Evolutionary conservation across 768 basidiomycete genomes (phyloP).

Genomic region (Arthromyces matolae): DNA sequence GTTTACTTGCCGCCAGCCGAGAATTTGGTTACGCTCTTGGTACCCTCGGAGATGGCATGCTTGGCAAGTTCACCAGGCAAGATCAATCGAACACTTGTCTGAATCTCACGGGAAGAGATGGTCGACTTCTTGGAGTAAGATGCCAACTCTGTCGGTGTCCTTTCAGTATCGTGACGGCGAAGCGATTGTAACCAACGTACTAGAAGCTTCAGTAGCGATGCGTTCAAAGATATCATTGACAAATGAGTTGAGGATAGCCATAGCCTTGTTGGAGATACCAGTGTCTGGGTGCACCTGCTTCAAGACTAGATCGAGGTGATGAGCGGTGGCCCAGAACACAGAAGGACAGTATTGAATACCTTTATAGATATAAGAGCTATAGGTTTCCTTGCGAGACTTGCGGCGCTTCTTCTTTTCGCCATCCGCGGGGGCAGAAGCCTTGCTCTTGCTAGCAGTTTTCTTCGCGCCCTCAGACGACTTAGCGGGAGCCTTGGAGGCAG

Average conservation of each 20-base stretch:
- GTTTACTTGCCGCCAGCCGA: conserved; percentile 48
- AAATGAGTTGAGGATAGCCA: conserved; percentile 82
- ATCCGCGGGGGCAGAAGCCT: conserved; percentile 40
- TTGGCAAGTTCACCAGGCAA: conserved; percentile 84
- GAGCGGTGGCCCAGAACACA: neutral
- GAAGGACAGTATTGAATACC: conserved; percentile 34
- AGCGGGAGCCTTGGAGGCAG: conserved; percentile 51
- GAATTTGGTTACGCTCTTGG: conserved; percentile 36
- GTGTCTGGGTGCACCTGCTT: conserved; percentile 93
- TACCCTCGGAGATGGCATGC: conserved; percentile 84
- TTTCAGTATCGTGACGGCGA: neutral
- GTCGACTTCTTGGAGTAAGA: conserved; percentile 88
- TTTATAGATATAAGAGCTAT: conserved; percentile 85
- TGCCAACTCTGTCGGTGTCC: conserved; percentile 54
- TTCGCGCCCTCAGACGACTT: conserved; percentile 38
- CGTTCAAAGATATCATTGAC: conserved; percentile 85
- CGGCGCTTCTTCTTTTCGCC: conserved; percentile 79
- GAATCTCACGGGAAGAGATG: conserved; percentile 86
- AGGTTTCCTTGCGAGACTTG: conserved; percentile 79
- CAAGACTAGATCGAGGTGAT: conserved; percentile 46
- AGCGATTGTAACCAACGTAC: conserved; percentile 32
- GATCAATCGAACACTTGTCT: conserved; percentile 80
- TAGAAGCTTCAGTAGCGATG: conserved; percentile 70
- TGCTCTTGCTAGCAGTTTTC: conserved; percentile 41
- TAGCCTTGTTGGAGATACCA: conserved; percentile 88